Evolutionary conservation across 2,329 filamentous ascomycete species (phyloP), one percentile per base, ranked within the genome.

Genomic region (Aureobasidium sp.): DNA sequence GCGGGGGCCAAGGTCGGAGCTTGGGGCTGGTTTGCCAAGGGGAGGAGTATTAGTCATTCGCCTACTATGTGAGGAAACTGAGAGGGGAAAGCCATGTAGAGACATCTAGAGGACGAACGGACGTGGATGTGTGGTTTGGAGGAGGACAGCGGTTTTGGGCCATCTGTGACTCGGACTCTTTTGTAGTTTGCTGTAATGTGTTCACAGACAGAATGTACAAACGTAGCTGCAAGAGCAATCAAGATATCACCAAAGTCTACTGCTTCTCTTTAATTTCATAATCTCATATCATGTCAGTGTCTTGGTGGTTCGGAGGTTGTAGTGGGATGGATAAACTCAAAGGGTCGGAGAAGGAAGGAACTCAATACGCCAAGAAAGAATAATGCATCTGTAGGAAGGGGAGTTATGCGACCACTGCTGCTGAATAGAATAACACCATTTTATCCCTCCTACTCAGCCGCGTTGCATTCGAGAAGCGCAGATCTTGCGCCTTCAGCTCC

Each of bases 21-120:
- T 8, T 59, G 55, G 55, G 55, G 55, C 11, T 60, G 58, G 58
- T 60, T 60, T 21, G 58, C n/a, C 0, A 60, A 60, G 27, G 58
- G 58, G n/a, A 42, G 58, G 27, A 45, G 16, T 25, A 47, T 60
- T 16, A 60, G 58, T 41, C 55, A 59, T 25, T 49, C 55, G 16
- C 25, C 55, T 21, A 59, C 55, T 4, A 49, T 59, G 55, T 59
- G 27, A 59, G 29, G 29, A 16, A 7, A 7, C 13, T 3, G 21
- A 8, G 44, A 32, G 7, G 16, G 16, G 44, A 16, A 11, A 47
- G 13, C 5, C 44, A 30, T 30, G 6, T 48, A 48, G 21, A 8
- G 9, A 50, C n/a, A 25, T 36, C 13, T 21, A 16, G 29, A 34
- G 34, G 27, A 48, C 29, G 2, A n/a, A n/a, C 14, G 16, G 11